Evolutionary conservation across 1,139 yeast genomes (phyloP), one percentile per base, ranked within the genome.

Genomic region (Geotrichum citri-aurantii): DNA sequence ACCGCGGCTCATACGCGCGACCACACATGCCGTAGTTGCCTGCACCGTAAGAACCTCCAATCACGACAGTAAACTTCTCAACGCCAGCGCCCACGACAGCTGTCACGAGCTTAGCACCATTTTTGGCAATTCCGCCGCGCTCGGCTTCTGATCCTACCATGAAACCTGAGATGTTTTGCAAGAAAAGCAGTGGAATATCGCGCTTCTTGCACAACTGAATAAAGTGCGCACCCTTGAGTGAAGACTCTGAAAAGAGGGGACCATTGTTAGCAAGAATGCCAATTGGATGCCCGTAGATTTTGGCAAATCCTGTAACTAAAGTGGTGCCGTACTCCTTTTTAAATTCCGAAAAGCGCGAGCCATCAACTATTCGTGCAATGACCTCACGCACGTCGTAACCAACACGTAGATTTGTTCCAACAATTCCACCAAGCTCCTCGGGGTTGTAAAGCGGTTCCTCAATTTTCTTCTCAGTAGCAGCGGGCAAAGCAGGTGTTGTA

Each of bases 21-120:
- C 75, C 75, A 50, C 75, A 71, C 75, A 71, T 71, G 21, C 74
- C 75, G 62, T 71, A 71, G 63, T 71, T 71, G 7, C 75, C 74
- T 1, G 74, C 74, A 10, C 74, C 75, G 59, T 71, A 71, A 10
- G 72, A 68, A 37, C 73, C 73, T 12, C 75, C 75, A 54, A 72
- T 70, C 44, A 71, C 62, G 26, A 71, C 71, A 2, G 74, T 71
- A 59, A 66, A 71, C 59, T 70, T 68, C 55, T 71, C 73, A 21
- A 71, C 74, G 7, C 68, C 69, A 23, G 73, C 65, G 7, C 72
- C 72, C n/a, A 69, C 74, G 2, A 71, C 74, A 1, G 75, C 74
- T 21, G 68, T 71, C 50, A 71, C 75, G 2, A 71, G 66, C 60
- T 70, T 71, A 46, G 74, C 74, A 1, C 75, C 75, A 58, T 71